Evolutionary conservation across 176 grass and related monocot genomes (phyloP).

Genomic region (Metroxylon sagu): DNA sequence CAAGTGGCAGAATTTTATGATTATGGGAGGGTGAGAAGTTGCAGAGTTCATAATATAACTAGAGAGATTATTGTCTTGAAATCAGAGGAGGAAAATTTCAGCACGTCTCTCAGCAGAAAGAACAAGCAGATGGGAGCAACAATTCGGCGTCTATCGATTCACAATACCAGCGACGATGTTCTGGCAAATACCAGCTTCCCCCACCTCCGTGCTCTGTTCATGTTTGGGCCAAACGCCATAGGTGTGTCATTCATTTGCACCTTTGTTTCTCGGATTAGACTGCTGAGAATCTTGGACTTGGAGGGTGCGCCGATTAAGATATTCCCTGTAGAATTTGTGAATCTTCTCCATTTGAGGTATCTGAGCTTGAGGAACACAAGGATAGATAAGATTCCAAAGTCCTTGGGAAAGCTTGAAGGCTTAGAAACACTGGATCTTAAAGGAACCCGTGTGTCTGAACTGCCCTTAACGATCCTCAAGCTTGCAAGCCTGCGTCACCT

Average conservation of each 20-base stretch:
- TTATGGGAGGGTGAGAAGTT: constrained; percentile 6
- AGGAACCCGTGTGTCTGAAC: constrained; percentile 12
- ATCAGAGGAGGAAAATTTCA: constrained; percentile 28
- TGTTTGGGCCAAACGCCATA: not conserved
- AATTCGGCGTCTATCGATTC: not conserved
- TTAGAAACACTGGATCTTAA: constrained; percentile 35
- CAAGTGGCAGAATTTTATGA: not conserved
- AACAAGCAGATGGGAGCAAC: too few relatives aligned
- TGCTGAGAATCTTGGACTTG: constrained; percentile 25
- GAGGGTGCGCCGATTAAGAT: constrained; percentile 2
- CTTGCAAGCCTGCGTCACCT: constrained; percentile 18
- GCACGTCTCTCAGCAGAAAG: not conserved
- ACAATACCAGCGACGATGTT: not conserved
- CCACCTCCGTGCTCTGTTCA: not conserved
- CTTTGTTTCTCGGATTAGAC: constrained; percentile 17
- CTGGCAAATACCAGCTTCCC: not conserved
- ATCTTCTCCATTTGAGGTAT: constrained; percentile 12
- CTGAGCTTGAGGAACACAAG: constrained; percentile 26
- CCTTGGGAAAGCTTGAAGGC: constrained; percentile 9
- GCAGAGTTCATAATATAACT: constrained; percentile 32
- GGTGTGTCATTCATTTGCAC: not conserved
- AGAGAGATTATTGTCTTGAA: constrained; percentile 23
- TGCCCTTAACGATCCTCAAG: constrained; percentile 15
- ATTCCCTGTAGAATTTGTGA: constrained; percentile 16
- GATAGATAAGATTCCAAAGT: constrained; percentile 15